Evolutionary conservation across 2,329 filamentous ascomycete species (phyloP).

Genomic region (Rugonectria rugulosa): DNA sequence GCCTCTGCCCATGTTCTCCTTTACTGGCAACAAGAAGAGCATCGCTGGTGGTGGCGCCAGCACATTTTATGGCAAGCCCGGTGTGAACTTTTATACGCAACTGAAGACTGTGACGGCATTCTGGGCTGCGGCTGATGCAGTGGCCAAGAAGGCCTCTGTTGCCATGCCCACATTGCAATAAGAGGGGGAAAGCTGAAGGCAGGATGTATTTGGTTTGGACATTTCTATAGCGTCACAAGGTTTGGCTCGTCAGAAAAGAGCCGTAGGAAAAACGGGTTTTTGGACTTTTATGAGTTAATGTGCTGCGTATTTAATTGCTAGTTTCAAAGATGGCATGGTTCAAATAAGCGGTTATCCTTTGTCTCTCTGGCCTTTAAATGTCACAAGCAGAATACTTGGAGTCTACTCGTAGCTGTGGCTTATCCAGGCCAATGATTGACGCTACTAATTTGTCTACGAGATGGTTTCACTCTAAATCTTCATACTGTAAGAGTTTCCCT

Average conservation of each 20-base stretch:
- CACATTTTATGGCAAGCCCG: slow-evolving; percentile 95
- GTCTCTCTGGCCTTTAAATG: too few relatives aligned
- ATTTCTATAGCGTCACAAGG: background rate
- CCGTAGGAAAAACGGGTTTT: background rate
- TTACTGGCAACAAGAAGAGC: slow-evolving; percentile 85
- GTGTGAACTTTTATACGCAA: slow-evolving; percentile 95
- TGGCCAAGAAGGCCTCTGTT: slow-evolving; percentile 84
- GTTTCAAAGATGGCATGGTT: too few relatives aligned
- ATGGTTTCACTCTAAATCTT: too few relatives aligned
- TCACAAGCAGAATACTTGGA: too few relatives aligned
- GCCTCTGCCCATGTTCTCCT: slow-evolving; percentile 75
- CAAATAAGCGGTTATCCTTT: too few relatives aligned
- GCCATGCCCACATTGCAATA: slow-evolving; percentile 75
- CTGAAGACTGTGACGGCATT: slow-evolving; percentile 95
- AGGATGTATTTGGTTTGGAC: too few relatives aligned
- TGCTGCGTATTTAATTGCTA: background rate
- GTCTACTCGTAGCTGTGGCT: too few relatives aligned
- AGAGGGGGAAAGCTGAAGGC: background rate
- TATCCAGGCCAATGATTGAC: too few relatives aligned
- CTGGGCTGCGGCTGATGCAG: slow-evolving; percentile 87
- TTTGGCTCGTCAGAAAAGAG: background rate
- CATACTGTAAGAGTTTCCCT: too few relatives aligned
- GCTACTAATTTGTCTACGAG: too few relatives aligned
- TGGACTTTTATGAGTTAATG: background rate
- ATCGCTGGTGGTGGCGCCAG: slow-evolving; percentile 90